phyloP scores from a whole-genome alignment of 768 basidiomycete species.

The Suillus bovinus region DNA sequence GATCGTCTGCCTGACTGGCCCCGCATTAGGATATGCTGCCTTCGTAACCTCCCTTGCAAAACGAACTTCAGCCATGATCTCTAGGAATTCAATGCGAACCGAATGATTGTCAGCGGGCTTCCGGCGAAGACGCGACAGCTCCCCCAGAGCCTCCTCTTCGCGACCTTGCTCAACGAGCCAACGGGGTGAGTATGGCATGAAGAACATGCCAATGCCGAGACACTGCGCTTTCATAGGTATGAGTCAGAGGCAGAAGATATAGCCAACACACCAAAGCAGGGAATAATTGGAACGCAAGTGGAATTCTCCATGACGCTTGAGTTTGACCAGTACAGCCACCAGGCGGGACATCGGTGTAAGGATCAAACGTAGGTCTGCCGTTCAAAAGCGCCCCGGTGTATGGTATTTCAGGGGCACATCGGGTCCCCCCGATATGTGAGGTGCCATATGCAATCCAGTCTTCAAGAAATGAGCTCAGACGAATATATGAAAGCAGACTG shows the following conservation, averaged over 20 bases:
- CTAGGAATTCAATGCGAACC: conserved; percentile 40
- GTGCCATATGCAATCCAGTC: conserved; percentile 36
- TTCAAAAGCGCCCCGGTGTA: conserved; percentile 34
- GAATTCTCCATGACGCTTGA: conserved; percentile 36
- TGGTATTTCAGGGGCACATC: conserved; percentile 29
- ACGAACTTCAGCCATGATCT: conserved; percentile 40
- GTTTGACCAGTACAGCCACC: conserved; percentile 33
- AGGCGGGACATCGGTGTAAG: conserved; percentile 29
- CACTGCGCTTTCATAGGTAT: conserved; percentile 19
- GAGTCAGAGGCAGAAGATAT: conserved; percentile 7
- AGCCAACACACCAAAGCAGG: conserved; percentile 35
- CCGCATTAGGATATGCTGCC: conserved; percentile 23
- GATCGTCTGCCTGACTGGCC: conserved; percentile 18
- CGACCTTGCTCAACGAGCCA: conserved; percentile 43
- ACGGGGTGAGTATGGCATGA: conserved; percentile 47
- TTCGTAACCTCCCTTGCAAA: conserved; percentile 26
- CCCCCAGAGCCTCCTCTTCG: conserved; percentile 35
- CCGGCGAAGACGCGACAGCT: conserved; percentile 36
- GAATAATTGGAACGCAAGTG: conserved; percentile 38
- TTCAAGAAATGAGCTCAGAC: conserved; percentile 9
- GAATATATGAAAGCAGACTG: neutral
- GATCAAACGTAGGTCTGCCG: conserved; percentile 32
- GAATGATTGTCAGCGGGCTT: conserved; percentile 31
- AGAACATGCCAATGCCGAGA: conserved; percentile 31
- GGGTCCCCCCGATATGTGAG: conserved; percentile 35